A percentile compares a stretch with the other conserved stretches of the same genome.
phyloP scores from a whole-genome alignment of 2,329 filamentous ascomycete species.

The Neofusicoccum kwambonambiense region DNA sequence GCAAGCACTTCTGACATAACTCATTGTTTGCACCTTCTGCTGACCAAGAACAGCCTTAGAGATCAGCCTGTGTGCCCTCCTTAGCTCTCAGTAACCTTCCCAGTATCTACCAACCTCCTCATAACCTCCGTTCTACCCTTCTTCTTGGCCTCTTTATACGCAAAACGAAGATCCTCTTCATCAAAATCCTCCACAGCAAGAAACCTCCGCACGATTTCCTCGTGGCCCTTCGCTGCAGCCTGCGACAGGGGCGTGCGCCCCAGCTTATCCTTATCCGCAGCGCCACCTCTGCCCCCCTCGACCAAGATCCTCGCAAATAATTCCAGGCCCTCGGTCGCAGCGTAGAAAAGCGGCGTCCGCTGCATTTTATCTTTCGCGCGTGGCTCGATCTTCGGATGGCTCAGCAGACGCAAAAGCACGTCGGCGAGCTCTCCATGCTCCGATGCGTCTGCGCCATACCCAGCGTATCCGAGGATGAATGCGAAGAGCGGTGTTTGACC shows the following conservation, averaged over 20 bases:
- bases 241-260: not conserved
- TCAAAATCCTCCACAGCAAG: not conserved
- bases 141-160: not conserved
- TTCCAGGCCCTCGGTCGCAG: not conserved
- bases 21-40: too few relatives aligned
- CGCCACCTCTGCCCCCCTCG: not conserved
- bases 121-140: not conserved
- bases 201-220: not conserved
- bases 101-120: not conserved
- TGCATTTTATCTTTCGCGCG: not conserved
- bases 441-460: not conserved
- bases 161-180: not conserved
- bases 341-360: not conserved
- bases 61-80: slow-evolving; percentile 1
- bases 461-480: not conserved
- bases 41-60: too few relatives aligned
- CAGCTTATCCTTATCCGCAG: not conserved
- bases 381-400: not conserved
- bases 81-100: slow-evolving; percentile 15
- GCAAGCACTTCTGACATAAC: too few relatives aligned
- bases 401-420: not conserved
- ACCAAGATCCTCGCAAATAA: not conserved
- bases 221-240: not conserved
- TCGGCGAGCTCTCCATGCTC: not conserved
- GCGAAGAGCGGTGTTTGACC: not conserved